These are phyloP conservation scores for Aspergillus sp. DNA, from an alignment of 2,329 filamentous ascomycete genomes.

Conservation along the genomic window DNA sequence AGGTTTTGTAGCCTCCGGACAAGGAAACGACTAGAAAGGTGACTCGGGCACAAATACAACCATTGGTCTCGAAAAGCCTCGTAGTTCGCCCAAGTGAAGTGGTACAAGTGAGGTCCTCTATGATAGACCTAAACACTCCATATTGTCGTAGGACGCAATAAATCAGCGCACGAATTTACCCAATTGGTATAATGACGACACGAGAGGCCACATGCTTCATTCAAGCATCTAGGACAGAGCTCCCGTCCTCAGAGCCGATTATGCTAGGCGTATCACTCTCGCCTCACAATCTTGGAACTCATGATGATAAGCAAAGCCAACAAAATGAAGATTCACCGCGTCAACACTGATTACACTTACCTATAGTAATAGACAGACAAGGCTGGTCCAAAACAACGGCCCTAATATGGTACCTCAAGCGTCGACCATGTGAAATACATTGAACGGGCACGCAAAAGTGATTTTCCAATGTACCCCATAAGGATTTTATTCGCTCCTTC, in stretches of 20 bases:
- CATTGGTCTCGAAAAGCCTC: constrained; percentile 2
- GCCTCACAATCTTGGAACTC: constrained; percentile 1
- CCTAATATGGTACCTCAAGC: constrained; percentile 4
- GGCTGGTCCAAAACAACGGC: constrained; percentile 6
- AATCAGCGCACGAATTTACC: constrained; percentile 4
- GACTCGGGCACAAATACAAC: neutral
- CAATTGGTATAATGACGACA: constrained; percentile 5
- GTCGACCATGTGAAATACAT: constrained; percentile 6
- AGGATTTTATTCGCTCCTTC: constrained; percentile 2
- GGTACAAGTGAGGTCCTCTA: constrained; percentile 2
- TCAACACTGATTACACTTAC: constrained; percentile 6
- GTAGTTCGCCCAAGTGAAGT: constrained; percentile 1
- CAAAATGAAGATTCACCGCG: constrained; percentile 3
- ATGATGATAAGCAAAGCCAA: constrained; percentile 7
- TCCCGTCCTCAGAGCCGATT: constrained; percentile 3
- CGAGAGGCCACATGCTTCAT: constrained; percentile 4
- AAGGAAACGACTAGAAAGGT: constrained; percentile 1
- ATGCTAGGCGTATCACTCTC: constrained; percentile 1
- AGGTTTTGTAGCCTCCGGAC: constrained; percentile 1
- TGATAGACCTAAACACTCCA: constrained; percentile 5
- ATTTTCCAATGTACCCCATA: constrained; percentile 3
- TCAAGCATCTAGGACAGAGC: constrained; percentile 8
- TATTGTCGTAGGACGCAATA: constrained; percentile 6
- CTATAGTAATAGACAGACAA: constrained; percentile 1
- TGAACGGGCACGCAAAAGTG: neutral